Conservation (phyloP, 495 filamentous ascomycete genomes). For the Jackrogersella minutella region DNA sequence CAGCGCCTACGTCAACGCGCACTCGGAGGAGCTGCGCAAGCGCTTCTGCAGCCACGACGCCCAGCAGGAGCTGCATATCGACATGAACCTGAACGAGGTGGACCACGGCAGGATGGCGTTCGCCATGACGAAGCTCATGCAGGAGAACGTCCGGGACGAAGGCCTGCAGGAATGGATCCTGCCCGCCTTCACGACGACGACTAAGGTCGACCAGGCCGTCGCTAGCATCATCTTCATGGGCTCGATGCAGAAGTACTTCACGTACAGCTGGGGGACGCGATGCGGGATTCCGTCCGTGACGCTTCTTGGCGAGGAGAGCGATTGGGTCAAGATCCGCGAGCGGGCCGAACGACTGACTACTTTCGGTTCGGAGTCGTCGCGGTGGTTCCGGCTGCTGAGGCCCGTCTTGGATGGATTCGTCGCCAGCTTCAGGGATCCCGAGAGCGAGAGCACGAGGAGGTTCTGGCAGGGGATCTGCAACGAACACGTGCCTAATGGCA, state of each 20-base stretch:
- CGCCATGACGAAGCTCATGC: conserved; percentile 50
- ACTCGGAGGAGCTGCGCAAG: conserved; percentile 82
- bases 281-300: conserved; percentile 57
- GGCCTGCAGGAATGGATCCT: conserved; percentile 52
- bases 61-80: conserved; percentile 56
- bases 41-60: conserved; percentile 86
- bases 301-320: conserved; percentile 48
- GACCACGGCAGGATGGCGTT: conserved; percentile 51
- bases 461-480: conserved; percentile 52
- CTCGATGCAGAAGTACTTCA: conserved; percentile 58
- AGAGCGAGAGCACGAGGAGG: conserved; percentile 18
- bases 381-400: conserved; percentile 44
- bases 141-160: conserved; percentile 48
- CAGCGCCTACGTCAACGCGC: conserved; percentile 71
- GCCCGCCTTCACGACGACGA: conserved; percentile 57
- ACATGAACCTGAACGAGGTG: conserved; percentile 43
- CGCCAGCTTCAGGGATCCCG: conserved; percentile 46
- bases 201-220: conserved; percentile 50
- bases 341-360: conserved; percentile 41
- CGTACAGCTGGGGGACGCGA: conserved; percentile 47
- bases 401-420: conserved; percentile 49
- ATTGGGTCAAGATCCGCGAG: conserved; percentile 50
- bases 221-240: conserved; percentile 57
- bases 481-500: conserved; percentile 45
- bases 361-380: conserved; percentile 45